Evolutionary conservation across 1,284 basidiomycete genomes (phyloP).

Genomic region (Ceratobasidium sp.): DNA sequence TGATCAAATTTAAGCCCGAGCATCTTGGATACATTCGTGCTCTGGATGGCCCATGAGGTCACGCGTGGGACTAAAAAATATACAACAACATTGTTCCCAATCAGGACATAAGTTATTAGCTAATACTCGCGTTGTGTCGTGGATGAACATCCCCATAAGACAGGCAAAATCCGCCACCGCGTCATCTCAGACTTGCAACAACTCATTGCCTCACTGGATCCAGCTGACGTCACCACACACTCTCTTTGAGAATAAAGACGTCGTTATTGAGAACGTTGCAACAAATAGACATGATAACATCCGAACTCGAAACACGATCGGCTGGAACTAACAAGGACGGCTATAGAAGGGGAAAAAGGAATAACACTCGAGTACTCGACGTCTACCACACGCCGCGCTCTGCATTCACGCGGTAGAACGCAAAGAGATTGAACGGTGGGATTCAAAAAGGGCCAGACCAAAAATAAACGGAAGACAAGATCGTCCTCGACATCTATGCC

Average conservation of each 20-base stretch:
- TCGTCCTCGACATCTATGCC: constrained; percentile 10
- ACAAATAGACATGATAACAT: constrained; percentile 30
- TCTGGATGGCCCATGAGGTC: too few relatives aligned
- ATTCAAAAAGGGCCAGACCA: constrained; percentile 4
- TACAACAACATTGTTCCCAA: not conserved
- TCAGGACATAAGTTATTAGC: not conserved
- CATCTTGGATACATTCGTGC: too few relatives aligned
- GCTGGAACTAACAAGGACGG: constrained; percentile 14
- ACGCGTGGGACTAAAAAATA: too few relatives aligned
- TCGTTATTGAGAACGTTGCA: constrained; percentile 33
- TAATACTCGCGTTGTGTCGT: too few relatives aligned
- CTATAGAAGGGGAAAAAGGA: not conserved
- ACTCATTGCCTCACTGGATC: not conserved
- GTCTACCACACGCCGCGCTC: constrained; percentile 40
- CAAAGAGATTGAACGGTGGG: constrained; percentile 32
- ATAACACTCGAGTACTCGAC: constrained; percentile 7
- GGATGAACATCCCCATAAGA: too few relatives aligned
- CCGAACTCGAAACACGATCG: constrained; percentile 36
- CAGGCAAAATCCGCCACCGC: too few relatives aligned
- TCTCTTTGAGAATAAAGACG: constrained; percentile 18
- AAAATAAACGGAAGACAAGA: not conserved
- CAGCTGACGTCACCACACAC: not conserved
- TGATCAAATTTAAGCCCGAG: too few relatives aligned
- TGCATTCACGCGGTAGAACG: constrained; percentile 41
- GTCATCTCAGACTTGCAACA: not conserved